Percentiles rank a stretch among this genome's conserved stretches.
phyloP scores from a whole-genome alignment of 2,329 filamentous ascomycete genomes.

The Geosmithia morbida region DNA sequence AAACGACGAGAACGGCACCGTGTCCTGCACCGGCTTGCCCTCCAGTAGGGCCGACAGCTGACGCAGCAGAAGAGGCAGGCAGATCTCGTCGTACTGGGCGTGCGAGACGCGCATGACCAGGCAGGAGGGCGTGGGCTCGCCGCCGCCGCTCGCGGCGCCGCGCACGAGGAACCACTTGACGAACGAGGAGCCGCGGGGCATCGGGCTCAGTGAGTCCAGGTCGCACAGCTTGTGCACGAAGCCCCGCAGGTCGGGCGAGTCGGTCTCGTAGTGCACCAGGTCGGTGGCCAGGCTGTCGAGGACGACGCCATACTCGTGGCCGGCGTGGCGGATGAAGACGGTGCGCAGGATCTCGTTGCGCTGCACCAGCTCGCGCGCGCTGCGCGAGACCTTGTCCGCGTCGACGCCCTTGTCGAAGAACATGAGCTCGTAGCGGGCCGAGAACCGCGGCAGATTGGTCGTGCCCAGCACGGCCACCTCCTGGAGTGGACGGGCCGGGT shows the following conservation, averaged over 20 bases:
- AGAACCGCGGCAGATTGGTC: constrained; percentile 41
- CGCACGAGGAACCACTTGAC: constrained; percentile 42
- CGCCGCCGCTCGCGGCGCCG: constrained; percentile 9
- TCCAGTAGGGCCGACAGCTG: constrained; percentile 39
- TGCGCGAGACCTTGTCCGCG: constrained; percentile 27
- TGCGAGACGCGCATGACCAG: constrained; percentile 51
- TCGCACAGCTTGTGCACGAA: constrained; percentile 40
- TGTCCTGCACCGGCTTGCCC: constrained; percentile 11
- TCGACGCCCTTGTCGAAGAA: constrained; percentile 40
- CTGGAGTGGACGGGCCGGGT: constrained; percentile 44
- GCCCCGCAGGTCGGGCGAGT: constrained; percentile 24
- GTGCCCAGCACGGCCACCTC: constrained; percentile 44
- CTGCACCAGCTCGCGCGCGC: constrained; percentile 40
- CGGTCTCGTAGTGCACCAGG: constrained; percentile 37
- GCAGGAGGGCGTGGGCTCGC: constrained; percentile 10
- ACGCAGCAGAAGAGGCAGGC: constrained; percentile 43
- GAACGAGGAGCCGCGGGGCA: constrained; percentile 44
- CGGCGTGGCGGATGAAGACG: constrained; percentile 41
- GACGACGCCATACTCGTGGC: constrained; percentile 40
- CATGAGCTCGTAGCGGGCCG: constrained; percentile 49
- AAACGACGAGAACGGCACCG: constrained; percentile 29
- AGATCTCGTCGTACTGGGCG: constrained; percentile 57
- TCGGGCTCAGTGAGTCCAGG: constrained; percentile 37
- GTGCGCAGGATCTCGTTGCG: constrained; percentile 52
- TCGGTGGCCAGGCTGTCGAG: constrained; percentile 36